phyloP scores from a whole-genome alignment of 495 filamentous ascomycete species.

The Xylaria telfairii region DNA sequence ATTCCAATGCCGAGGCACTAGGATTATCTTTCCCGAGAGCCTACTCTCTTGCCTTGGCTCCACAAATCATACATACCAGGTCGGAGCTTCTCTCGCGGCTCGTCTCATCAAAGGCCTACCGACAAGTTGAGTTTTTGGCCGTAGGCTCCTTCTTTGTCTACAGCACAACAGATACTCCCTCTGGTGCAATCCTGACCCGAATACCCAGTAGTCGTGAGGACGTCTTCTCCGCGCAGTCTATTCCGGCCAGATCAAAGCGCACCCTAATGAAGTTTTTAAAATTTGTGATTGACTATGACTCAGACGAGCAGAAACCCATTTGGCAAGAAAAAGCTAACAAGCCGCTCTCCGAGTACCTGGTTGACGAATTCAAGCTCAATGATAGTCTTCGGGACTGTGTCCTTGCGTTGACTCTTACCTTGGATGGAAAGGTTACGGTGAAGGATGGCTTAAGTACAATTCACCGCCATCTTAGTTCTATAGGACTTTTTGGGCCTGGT shows the following conservation, averaged over 20 bases:
- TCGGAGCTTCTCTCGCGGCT: conserved; percentile 77
- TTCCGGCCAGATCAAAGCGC: conserved; percentile 79
- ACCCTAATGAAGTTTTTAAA: conserved; percentile 87
- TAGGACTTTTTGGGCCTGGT: conserved; percentile 83
- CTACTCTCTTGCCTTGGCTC: conserved; percentile 84
- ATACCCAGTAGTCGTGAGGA: conserved; percentile 89
- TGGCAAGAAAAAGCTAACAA: conserved; percentile 55
- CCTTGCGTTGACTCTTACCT: conserved; percentile 78
- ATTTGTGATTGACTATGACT: conserved; percentile 69
- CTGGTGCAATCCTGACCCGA: conserved; percentile 53
- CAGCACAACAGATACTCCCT: conserved; percentile 35
- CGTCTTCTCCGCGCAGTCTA: conserved; percentile 74
- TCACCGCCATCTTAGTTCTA: conserved; percentile 80
- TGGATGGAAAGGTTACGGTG: conserved; percentile 61
- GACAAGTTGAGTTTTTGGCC: conserved; percentile 90
- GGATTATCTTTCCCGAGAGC: conserved; percentile 70
- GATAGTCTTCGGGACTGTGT: conserved; percentile 71
- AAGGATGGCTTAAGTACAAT: conserved; percentile 71
- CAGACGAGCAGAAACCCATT: conserved; percentile 55
- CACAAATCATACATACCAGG: conserved; percentile 84
- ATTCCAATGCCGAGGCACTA: conserved; percentile 33
- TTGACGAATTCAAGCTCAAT: conserved; percentile 75
- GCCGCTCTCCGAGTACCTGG: conserved; percentile 69
- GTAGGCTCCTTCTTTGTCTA: conserved; percentile 94
- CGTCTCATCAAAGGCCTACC: conserved; percentile 85